These are phyloP conservation scores for Aegilops umbellulata DNA, from an alignment of 176 grass and related monocot species.

Conservation along the genomic window DNA sequence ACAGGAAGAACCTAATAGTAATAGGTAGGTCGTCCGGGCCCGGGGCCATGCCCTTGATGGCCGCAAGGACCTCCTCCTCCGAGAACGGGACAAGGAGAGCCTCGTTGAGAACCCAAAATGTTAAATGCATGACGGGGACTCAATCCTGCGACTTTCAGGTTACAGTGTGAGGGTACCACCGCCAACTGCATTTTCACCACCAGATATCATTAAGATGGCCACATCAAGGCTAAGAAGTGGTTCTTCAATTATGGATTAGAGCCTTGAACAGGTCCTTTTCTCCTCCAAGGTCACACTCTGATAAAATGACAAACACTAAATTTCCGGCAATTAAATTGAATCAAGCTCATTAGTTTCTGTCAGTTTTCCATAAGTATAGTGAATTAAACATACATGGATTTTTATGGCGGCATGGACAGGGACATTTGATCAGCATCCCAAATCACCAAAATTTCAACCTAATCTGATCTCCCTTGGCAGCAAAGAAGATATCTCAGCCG, in stretches of 20 bases:
- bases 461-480: background rate
- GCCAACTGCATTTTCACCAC: no score
- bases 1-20: no score
- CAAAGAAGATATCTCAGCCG: conserved; percentile 30
- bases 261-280: conserved; percentile 85
- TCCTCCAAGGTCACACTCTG: conserved; percentile 66
- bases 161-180: no score
- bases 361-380: background rate
- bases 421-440: background rate
- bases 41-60: no score
- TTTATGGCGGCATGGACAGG: conserved; percentile 23
- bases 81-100: no score
- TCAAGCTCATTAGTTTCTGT: background rate
- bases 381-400: background rate
- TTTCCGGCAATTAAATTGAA: background rate
- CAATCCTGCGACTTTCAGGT: no score
- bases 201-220: conserved; percentile 61
- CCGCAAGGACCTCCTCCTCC: no score
- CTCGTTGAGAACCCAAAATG: no score
- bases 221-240: conserved; percentile 19
- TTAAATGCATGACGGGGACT: no score
- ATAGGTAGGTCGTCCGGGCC: no score
- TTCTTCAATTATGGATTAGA: conserved; percentile 69
- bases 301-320: background rate
- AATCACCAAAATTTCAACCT: background rate